phyloP scores from a whole-genome alignment of 2,329 filamentous ascomycete genomes.

The Fusarium scirpi region DNA sequence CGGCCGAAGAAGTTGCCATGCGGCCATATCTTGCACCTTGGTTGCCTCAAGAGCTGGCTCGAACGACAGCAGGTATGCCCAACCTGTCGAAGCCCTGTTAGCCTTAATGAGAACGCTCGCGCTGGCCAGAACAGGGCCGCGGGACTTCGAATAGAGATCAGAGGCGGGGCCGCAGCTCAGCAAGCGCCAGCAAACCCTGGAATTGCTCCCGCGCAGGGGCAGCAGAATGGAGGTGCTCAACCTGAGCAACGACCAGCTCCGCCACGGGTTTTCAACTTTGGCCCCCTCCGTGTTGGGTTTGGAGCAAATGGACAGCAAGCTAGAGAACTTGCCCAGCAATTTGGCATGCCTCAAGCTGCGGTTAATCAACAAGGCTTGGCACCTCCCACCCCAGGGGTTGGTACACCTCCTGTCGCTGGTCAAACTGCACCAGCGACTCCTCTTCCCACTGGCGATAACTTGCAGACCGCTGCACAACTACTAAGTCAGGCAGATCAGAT shows the following conservation, averaged over 20 bases:
- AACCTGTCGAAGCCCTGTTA: slow-evolving; percentile 87
- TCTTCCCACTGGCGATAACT: slow-evolving; percentile 47
- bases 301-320: slow-evolving; percentile 77
- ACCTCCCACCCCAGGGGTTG: slow-evolving; percentile 32
- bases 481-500: slow-evolving; percentile 76
- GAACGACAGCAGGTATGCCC: slow-evolving; percentile 98
- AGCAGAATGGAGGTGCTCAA: slow-evolving; percentile 43
- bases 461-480: slow-evolving; percentile 67
- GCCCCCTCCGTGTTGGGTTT: slow-evolving; percentile 80
- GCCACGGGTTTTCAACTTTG: slow-evolving; percentile 76
- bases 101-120: slow-evolving; percentile 47
- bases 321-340: slow-evolving; percentile 73
- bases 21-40: slow-evolving; percentile 93
- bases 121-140: slow-evolving; percentile 46
- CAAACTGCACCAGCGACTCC: slow-evolving; percentile 36
- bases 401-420: slow-evolving; percentile 30
- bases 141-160: slow-evolving; percentile 50
- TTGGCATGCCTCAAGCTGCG: slow-evolving; percentile 60
- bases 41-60: slow-evolving; percentile 95
- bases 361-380: slow-evolving; percentile 43
- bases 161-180: slow-evolving; percentile 39
- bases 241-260: slow-evolving; percentile 50
- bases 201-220: slow-evolving; percentile 34
- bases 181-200: slow-evolving; percentile 44
- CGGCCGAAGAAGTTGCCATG: slow-evolving; percentile 97